A percentile compares a stretch with the other conserved stretches of the same genome.
These are phyloP conservation scores for Zoysia japonica DNA, from an alignment of 176 grass and related monocot species.

Conservation along the genomic window DNA sequence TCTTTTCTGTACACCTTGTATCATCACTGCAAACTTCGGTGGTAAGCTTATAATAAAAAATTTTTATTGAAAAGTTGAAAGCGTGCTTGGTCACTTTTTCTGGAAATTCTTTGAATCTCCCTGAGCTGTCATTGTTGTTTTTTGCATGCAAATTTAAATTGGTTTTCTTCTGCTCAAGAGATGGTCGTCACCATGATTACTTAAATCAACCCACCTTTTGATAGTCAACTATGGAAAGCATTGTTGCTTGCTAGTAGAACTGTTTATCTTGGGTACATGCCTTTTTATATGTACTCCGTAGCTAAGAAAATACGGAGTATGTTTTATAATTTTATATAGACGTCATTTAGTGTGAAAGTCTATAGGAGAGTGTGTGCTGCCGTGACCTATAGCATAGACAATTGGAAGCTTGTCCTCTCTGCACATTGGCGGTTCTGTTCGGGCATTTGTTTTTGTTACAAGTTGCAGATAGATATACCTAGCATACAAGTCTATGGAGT, in stretches of 20 bases:
- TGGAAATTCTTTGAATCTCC: neutral
- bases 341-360: no score
- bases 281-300: no score
- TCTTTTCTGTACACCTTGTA: slow-evolving; percentile 15
- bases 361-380: no score
- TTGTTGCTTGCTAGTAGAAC: neutral
- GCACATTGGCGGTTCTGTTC: no score
- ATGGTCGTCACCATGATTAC: neutral
- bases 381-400: no score
- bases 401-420: no score
- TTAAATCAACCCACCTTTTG: neutral
- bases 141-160: no score
- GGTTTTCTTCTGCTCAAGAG: neutral
- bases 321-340: no score
- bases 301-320: no score
- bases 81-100: neutral
- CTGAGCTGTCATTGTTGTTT: neutral
- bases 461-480: no score
- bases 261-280: neutral
- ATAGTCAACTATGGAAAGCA: neutral
- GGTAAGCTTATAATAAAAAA: neutral
- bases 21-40: slow-evolving; percentile 15
- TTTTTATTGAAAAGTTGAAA: slow-evolving; percentile 19
- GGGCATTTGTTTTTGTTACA: no score
- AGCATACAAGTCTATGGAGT: no score